Conservation (phyloP, 345 rosid species). For the Heritiera fomes region DNA sequence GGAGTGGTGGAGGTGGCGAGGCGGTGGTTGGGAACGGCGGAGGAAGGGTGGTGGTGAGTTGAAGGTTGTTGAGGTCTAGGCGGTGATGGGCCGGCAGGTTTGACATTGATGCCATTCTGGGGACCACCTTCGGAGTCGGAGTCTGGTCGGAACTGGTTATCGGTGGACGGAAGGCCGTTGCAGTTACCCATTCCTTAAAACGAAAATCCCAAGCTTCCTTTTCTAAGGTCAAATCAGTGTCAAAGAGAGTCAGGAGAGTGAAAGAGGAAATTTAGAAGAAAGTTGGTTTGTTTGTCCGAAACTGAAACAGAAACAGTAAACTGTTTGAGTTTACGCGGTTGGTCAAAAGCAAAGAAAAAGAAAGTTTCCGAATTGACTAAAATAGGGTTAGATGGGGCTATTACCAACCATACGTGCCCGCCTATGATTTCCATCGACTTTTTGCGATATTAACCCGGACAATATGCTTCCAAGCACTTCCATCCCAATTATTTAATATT, state of each 20-base stretch:
- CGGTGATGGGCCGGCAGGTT: constrained; percentile 29
- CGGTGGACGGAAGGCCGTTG: constrained; percentile 42
- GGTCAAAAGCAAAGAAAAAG: not conserved
- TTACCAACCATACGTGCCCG: not conserved
- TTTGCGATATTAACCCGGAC: no score
- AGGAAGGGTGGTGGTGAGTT: constrained; percentile 38
- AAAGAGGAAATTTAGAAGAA: not conserved
- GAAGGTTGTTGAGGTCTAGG: constrained; percentile 34
- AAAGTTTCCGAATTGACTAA: not conserved
- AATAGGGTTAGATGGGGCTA: not conserved
- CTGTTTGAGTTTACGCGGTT: not conserved
- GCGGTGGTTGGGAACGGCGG: constrained; percentile 33
- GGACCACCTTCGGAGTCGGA: not conserved
- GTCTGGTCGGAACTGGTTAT: constrained; percentile 12
- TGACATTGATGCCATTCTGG: constrained; percentile 34
- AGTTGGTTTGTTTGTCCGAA: not conserved
- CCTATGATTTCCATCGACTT: not conserved
- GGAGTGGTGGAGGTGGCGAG: constrained; percentile 29
- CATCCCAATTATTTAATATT: no score
- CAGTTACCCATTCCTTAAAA: constrained; percentile 61
- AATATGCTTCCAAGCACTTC: no score
- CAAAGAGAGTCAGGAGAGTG: constrained; percentile 6
- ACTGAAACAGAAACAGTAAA: not conserved
- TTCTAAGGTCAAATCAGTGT: constrained; percentile 14
- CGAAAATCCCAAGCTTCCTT: not conserved